These are phyloP conservation scores for Alliaria petiolata DNA, from an alignment of 345 rosid species.

Conservation along the genomic window DNA sequence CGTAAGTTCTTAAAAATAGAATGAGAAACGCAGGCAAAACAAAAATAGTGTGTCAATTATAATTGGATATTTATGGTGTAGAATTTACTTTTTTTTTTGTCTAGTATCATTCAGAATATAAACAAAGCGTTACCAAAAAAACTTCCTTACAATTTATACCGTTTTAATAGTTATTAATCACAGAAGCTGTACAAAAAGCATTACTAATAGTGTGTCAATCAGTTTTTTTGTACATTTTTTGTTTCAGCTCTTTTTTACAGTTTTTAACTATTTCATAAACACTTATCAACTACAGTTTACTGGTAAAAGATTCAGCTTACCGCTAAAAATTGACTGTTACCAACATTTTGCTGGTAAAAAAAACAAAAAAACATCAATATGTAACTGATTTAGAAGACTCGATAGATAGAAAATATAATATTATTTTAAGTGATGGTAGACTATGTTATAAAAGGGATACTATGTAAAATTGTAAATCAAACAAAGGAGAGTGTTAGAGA, in stretches of 20 bases:
- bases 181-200: no score
- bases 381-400: background rate
- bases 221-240: no score
- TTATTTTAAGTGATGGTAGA: background rate
- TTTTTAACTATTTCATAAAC: no score
- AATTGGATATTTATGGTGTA: background rate
- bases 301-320: no score
- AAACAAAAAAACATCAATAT: background rate
- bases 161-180: no score
- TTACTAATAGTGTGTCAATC: no score
- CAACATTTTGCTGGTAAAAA: background rate
- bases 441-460: constrained; percentile 2
- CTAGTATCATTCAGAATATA: background rate
- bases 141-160: no score
- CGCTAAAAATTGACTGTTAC: no score
- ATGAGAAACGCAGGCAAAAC: background rate
- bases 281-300: no score
- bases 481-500: background rate
- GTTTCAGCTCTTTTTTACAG: no score
- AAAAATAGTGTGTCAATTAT: no score
- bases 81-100: background rate
- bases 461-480: constrained; percentile 3
- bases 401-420: constrained; percentile 4
- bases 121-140: no score
- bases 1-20: background rate